Evolutionary conservation across 2,329 filamentous ascomycete species (phyloP).

Genomic region (Grosmannia huntii): DNA sequence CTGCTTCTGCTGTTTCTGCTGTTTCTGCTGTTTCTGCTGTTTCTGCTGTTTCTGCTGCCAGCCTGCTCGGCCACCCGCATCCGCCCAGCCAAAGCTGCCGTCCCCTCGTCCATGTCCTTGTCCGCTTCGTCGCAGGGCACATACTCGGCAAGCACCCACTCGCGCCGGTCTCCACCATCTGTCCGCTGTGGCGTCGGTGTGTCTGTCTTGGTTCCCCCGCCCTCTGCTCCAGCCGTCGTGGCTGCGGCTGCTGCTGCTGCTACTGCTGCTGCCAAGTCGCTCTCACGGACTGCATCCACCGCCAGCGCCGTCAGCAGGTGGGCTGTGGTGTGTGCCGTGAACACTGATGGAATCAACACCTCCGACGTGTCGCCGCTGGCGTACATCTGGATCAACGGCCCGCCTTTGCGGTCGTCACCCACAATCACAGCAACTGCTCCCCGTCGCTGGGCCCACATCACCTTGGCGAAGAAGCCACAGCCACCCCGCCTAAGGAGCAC

Average conservation of each 20-base stretch:
- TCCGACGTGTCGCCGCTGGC: slow-evolving; percentile 94
- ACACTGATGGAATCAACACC: slow-evolving; percentile 83
- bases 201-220: background rate
- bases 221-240: background rate
- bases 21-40: slow-evolving; percentile 57
- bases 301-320: slow-evolving; percentile 49
- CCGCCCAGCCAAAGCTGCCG: background rate
- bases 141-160: slow-evolving; percentile 12
- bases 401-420: slow-evolving; percentile 82
- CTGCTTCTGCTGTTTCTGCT: slow-evolving; percentile 36
- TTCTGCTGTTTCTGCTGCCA: slow-evolving; percentile 29
- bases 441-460: slow-evolving; percentile 88
- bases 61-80: background rate
- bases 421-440: slow-evolving; percentile 86
- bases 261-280: background rate
- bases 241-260: background rate
- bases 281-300: slow-evolving; percentile 1
- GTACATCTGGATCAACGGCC: slow-evolving; percentile 91
- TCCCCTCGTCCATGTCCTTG: background rate
- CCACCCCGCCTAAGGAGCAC: slow-evolving; percentile 85
- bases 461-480: slow-evolving; percentile 93
- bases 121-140: background rate
- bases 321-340: slow-evolving; percentile 89
- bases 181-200: background rate
- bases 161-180: background rate